A percentile compares a stretch with the other conserved stretches of the same genome.
These are phyloP conservation scores for Pilasporangium apinafurcum DNA, from an alignment of 352 stramenopile species.

Conservation along the genomic window DNA sequence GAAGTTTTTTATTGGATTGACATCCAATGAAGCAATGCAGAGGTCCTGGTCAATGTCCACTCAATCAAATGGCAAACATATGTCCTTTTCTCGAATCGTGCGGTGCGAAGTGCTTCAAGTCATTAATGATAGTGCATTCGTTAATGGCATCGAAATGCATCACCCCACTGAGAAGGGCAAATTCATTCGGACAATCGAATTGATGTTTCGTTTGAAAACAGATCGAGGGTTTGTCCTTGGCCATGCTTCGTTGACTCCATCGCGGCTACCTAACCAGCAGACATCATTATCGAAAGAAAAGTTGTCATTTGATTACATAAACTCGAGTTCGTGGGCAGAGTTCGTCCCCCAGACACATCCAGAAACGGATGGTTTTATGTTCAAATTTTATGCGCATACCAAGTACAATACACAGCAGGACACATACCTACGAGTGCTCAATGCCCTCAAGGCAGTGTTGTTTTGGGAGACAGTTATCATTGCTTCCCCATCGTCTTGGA, in stretches of 20 bases:
- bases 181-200: constrained; percentile 37
- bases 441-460: constrained; percentile 39
- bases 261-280: constrained; percentile 20
- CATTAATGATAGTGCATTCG: constrained; percentile 46
- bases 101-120: constrained; percentile 36
- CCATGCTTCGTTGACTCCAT: constrained; percentile 48
- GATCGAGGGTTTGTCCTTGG: constrained; percentile 51
- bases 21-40: constrained; percentile 34
- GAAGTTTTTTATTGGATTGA: constrained; percentile 35
- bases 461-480: constrained; percentile 53
- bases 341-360: constrained; percentile 26
- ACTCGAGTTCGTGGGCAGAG: constrained; percentile 49
- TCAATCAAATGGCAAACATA: no score
- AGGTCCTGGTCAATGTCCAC: constrained; percentile 26
- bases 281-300: no score
- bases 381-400: constrained; percentile 60
- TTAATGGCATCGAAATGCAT: constrained; percentile 32
- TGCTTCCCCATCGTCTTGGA: no score
- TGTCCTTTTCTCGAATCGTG: constrained; percentile 18
- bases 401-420: constrained; percentile 60
- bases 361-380: constrained; percentile 25
- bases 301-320: constrained; percentile 44
- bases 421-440: constrained; percentile 39
- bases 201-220: constrained; percentile 45
- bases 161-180: constrained; percentile 40